These are phyloP conservation scores for Mangifera indica DNA, from an alignment of 345 rosid genomes.

Conservation along the genomic window DNA sequence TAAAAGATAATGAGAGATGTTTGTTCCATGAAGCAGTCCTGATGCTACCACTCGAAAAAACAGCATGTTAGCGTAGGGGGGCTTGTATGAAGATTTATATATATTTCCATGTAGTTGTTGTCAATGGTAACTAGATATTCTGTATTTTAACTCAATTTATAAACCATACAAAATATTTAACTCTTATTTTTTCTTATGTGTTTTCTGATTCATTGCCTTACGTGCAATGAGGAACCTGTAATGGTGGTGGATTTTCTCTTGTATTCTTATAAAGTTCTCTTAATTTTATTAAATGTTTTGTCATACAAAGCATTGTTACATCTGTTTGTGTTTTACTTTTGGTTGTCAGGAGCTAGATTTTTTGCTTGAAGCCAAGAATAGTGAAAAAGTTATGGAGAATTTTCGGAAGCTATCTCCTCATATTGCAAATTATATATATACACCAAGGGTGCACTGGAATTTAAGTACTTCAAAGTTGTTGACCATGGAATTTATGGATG, in stretches of 20 bases:
- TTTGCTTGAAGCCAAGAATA: constrained; percentile 87
- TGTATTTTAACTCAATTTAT: neutral
- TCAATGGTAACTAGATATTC: neutral
- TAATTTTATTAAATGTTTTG: neutral
- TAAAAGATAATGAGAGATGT: no score
- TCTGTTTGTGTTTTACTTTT: constrained; percentile 12
- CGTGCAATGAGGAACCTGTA: neutral
- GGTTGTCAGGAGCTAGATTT: constrained; percentile 79
- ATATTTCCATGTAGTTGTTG: neutral
- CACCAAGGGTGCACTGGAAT: constrained; percentile 80
- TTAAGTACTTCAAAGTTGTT: constrained; percentile 81
- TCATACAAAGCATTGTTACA: neutral
- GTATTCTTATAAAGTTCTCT: neutral
- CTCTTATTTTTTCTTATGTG: neutral
- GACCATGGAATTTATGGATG: constrained; percentile 95
- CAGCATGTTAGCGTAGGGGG: neutral
- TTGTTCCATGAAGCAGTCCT: neutral
- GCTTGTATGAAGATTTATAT: neutral
- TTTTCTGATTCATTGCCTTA: neutral
- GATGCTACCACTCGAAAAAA: neutral
- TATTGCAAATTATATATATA: constrained; percentile 76
- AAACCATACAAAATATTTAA: neutral
- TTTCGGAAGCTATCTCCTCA: constrained; percentile 86
- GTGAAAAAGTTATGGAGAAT: constrained; percentile 82
- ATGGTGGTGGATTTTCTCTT: constrained; percentile 5